Percentiles rank a stretch among this genome's conserved stretches.
These are phyloP conservation scores for Antitrichia curtipendula DNA, from an alignment of 225 moss, liverwort and hornwort genomes.

Conservation along the genomic window DNA sequence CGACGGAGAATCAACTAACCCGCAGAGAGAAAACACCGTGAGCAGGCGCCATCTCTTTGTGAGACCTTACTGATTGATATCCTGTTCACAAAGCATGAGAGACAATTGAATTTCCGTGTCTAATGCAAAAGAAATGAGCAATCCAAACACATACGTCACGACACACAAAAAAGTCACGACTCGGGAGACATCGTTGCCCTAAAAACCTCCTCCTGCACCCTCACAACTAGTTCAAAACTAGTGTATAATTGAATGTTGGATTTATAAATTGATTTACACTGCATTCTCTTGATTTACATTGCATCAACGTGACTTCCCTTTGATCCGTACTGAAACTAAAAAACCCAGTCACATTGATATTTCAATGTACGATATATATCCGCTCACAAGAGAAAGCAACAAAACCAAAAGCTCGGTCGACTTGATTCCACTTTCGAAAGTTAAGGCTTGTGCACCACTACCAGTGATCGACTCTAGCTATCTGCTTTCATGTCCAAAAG, in stretches of 20 bases:
- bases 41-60: constrained; percentile 24
- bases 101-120: background rate
- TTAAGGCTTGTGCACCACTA: background rate
- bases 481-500: background rate
- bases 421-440: background rate
- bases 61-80: background rate
- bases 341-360: background rate
- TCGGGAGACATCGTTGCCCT: background rate
- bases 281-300: background rate
- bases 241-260: background rate
- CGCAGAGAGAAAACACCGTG: constrained; percentile 27
- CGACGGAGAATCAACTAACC: background rate
- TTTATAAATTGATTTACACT: background rate
- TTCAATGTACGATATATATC: background rate
- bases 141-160: background rate
- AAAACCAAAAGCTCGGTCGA: background rate
- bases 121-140: background rate
- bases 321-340: background rate
- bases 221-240: background rate
- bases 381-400: background rate
- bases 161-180: background rate
- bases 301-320: background rate
- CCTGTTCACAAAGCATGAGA: background rate
- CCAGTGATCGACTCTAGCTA: background rate
- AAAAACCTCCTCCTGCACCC: background rate